phyloP scores from a whole-genome alignment of 768 basidiomycete genomes.

The Dendrothele bispora region DNA sequence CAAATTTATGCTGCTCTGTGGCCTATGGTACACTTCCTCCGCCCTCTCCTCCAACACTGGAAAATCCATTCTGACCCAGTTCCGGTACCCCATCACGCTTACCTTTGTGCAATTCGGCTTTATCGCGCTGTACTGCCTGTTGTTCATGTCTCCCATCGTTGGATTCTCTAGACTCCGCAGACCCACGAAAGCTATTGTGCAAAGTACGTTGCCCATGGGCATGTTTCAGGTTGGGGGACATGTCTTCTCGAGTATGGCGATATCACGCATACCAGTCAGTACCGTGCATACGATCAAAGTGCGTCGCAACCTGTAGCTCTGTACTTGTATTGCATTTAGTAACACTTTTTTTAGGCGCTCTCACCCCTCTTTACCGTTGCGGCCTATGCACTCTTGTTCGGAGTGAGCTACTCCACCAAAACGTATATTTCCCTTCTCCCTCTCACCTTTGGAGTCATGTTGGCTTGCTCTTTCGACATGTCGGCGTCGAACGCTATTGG shows the following conservation, averaged over 20 bases:
- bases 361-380: conserved; percentile 97
- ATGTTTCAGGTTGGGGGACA: conserved; percentile 97
- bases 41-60: conserved; percentile 96
- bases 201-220: conserved; percentile 90
- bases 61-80: conserved; percentile 90
- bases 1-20: conserved; percentile 77
- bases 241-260: conserved; percentile 97
- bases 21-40: conserved; percentile 91
- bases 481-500: conserved; percentile 85
- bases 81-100: conserved; percentile 93
- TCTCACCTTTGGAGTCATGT: conserved; percentile 94
- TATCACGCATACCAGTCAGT: conserved; percentile 93
- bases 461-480: conserved; percentile 92
- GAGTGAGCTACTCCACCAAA: conserved; percentile 87
- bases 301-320: conserved; percentile 16
- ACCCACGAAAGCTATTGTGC: conserved; percentile 73
- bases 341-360: conserved; percentile 61
- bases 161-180: conserved; percentile 65
- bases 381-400: conserved; percentile 90
- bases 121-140: conserved; percentile 79
- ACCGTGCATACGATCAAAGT: conserved; percentile 99
- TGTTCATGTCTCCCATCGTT: conserved; percentile 77
- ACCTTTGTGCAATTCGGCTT: conserved; percentile 98
- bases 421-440: conserved; percentile 96
- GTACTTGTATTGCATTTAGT: not conserved